Evolutionary conservation across 345 rosid species (phyloP).

Genomic region (Aethionema arabicum): DNA sequence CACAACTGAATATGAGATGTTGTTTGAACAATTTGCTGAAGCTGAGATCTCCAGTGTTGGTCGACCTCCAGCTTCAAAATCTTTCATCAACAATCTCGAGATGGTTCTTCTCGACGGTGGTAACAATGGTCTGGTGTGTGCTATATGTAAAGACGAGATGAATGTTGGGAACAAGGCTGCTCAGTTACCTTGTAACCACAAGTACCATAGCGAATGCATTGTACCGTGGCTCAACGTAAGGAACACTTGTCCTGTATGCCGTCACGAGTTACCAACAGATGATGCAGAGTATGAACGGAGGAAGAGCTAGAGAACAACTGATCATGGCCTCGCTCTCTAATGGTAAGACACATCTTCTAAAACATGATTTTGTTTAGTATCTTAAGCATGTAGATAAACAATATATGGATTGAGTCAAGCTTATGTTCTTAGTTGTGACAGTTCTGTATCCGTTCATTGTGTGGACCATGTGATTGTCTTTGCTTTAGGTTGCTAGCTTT

Average conservation of each 20-base stretch:
- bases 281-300: conserved; percentile 71
- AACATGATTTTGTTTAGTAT: conserved; percentile 16
- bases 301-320: conserved; percentile 35
- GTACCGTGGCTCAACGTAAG: conserved; percentile 77
- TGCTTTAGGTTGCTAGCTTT: conserved; percentile 20
- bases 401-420: conserved; percentile 23
- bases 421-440: not conserved
- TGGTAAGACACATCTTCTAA: not conserved
- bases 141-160: conserved; percentile 91
- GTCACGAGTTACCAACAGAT: conserved; percentile 83
- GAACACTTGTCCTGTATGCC: conserved; percentile 95
- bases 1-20: conserved; percentile 58
- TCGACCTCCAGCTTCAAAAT: conserved; percentile 64
- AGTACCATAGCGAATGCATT: conserved; percentile 86
- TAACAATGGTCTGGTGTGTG: conserved; percentile 49
- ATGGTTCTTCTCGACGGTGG: conserved; percentile 40
- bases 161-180: conserved; percentile 53
- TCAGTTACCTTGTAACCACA: conserved; percentile 76
- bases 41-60: conserved; percentile 49
- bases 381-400: not conserved
- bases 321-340: conserved; percentile 19
- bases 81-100: conserved; percentile 61
- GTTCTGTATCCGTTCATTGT: conserved; percentile 7
- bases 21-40: conserved; percentile 78
- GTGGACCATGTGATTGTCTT: conserved; percentile 12